Conservation (phyloP, 208 protist genomes). For the Novymonas esmeraldas region DNA sequence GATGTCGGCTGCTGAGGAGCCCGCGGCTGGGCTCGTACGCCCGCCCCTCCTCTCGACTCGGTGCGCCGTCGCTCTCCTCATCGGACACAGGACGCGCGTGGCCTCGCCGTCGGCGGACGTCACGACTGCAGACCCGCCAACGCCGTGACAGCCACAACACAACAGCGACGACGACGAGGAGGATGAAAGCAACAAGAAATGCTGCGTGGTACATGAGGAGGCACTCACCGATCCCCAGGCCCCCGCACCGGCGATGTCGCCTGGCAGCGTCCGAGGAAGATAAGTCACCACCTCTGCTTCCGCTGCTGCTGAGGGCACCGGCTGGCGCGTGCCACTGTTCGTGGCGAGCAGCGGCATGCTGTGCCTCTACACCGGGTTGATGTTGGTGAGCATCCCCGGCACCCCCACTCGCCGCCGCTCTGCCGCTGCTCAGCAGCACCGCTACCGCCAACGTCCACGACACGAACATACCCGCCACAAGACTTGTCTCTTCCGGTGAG, state of each 20-base stretch:
- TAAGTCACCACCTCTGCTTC: too few relatives aligned
- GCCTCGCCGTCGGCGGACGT: not conserved
- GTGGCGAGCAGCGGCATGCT: too few relatives aligned
- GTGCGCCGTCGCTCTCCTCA: not conserved
- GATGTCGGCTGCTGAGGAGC: not conserved
- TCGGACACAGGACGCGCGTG: not conserved
- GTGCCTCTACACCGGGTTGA: too few relatives aligned
- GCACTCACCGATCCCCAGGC: too few relatives aligned
- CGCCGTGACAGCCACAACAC: constrained; percentile 6
- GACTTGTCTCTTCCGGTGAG: not conserved
- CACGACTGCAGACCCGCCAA: not conserved
- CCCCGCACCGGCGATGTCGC: too few relatives aligned
- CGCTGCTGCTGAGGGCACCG: too few relatives aligned
- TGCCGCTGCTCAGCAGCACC: constrained; percentile 7
- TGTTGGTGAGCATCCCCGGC: not conserved
- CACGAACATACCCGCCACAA: not conserved
- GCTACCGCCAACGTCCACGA: not conserved
- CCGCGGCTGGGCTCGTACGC: not conserved
- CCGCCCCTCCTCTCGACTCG: not conserved
- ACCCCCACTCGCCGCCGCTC: not conserved
- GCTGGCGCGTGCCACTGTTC: too few relatives aligned
- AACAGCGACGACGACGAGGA: too few relatives aligned
- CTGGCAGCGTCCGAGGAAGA: too few relatives aligned
- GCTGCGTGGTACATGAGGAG: too few relatives aligned
- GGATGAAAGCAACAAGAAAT: too few relatives aligned